Percentiles rank a stretch among this genome's conserved stretches.
These are phyloP conservation scores for Trichoderma asperellum DNA, from an alignment of 2,329 filamentous ascomycete genomes.

Conservation along the genomic window DNA sequence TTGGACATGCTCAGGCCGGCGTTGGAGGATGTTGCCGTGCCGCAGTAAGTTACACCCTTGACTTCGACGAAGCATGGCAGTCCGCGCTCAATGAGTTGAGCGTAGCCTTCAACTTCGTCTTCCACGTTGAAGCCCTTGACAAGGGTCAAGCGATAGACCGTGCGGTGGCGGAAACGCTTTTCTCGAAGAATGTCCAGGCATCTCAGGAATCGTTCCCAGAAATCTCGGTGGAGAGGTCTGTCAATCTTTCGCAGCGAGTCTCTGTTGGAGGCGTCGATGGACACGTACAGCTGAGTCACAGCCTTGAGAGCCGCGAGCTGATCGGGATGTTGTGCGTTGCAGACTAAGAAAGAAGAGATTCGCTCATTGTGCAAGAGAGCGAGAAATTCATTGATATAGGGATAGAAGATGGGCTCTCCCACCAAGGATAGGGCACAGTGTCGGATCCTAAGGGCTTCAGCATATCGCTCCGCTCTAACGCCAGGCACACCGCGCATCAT, in stretches of 20 bases:
- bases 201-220: constrained; percentile 92
- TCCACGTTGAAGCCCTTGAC: constrained; percentile 99
- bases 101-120: constrained; percentile 89
- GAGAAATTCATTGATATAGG: constrained; percentile 92
- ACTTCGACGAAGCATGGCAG: constrained; percentile 92
- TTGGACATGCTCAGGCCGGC: constrained; percentile 96
- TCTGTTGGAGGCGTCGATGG: constrained; percentile 90
- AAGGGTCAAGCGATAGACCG: constrained; percentile 91
- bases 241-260: constrained; percentile 89
- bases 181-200: constrained; percentile 88
- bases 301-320: constrained; percentile 80
- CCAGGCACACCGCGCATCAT: constrained; percentile 94
- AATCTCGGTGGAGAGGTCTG: constrained; percentile 89
- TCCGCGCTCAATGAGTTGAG: constrained; percentile 81
- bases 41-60: constrained; percentile 97
- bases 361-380: constrained; percentile 79
- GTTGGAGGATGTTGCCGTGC: constrained; percentile 80
- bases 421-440: constrained; percentile 93
- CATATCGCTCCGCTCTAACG: constrained; percentile 86
- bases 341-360: constrained; percentile 94
- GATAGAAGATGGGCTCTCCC: constrained; percentile 98
- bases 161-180: constrained; percentile 82
- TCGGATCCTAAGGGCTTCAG: constrained; percentile 88
- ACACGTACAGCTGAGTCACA: constrained; percentile 95
- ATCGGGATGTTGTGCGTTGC: constrained; percentile 95